Evolutionary conservation across 1,284 basidiomycete genomes (phyloP), one percentile per base, ranked within the genome.

Genomic region (Fomitopsis palustris): DNA sequence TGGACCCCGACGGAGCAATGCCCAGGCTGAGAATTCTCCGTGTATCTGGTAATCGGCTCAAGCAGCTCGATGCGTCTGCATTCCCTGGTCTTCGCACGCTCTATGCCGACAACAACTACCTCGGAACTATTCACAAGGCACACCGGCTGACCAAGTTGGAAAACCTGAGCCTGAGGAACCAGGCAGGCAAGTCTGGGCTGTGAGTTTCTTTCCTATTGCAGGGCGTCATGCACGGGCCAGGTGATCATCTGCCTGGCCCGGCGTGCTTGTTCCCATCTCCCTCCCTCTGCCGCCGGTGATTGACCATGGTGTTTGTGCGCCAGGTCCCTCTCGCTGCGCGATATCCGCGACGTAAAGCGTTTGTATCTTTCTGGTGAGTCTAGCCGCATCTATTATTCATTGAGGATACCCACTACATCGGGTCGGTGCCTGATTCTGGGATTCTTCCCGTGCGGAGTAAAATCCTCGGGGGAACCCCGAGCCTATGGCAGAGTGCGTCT

Each of bases 111-210:
- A 89, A 90, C 72, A 98, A 98, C 73, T 75, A 78, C 35, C 79
- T 99, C 25, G 75, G 74, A 65, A 79, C 68, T 67, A 79, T 84
- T 64, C 73, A 68, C 57, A 83, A 83, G 70, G 78, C 80, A 69
- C 80, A 79, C 60, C 78, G 81, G 35, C 74, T 93, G 64, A 74
- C 75, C 62, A 87, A 85, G 74, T 78, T 99, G 65, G 95, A 98
- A 74, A 95, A 95, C 69, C 79, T 99, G 56, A 95, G 92, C 69
- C 69, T 98, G 77, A 84, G 97, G 71, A 94, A 95, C 75, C 96
- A 99, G 75, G 81, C 82, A 69, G 86, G 85, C 27, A 67, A 69
- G 64, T 78, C 79, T 53, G 81, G 84, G 61, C 76, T 94, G 88
- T 92, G 74, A 85, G 88, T 86, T 29, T 47, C 45, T 16, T 47